Percentiles rank a stretch among this genome's conserved stretches.
phyloP scores from a whole-genome alignment of 148 eudicot species.

The Amaranthus cruentus region DNA sequence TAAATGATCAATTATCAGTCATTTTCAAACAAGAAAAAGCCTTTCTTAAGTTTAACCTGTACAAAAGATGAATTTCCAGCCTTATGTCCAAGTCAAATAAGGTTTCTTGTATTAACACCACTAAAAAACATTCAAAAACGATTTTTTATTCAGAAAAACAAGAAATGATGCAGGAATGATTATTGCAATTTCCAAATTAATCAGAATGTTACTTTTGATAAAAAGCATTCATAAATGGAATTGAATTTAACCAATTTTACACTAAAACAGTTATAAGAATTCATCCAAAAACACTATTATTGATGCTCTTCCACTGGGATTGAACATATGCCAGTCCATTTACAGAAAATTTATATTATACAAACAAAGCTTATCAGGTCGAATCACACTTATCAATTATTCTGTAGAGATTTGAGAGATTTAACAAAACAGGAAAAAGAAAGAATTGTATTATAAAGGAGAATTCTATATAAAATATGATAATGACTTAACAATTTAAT shows the following conservation, averaged over 20 bases:
- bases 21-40: conserved; percentile 2
- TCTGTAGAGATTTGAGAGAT: neutral
- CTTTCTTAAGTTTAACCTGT: neutral
- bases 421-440: conserved; percentile 2
- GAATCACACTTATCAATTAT: conserved; percentile 9
- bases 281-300: conserved; percentile 11
- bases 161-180: neutral
- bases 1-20: neutral
- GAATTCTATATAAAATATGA: neutral
- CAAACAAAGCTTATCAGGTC: conserved; percentile 7
- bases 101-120: neutral
- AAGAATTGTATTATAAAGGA: neutral
- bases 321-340: conserved; percentile 3
- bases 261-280: neutral
- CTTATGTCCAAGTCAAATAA: neutral
- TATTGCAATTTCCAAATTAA: no score
- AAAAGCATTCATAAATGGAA: neutral
- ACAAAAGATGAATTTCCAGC: neutral
- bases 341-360: neutral
- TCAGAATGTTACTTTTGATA: neutral
- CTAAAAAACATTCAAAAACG: neutral
- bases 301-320: conserved; percentile 22
- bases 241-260: neutral
- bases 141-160: neutral
- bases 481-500: conserved; percentile 4